Conservation (phyloP, 2,329 filamentous ascomycete genomes). For the Paramyrothecium roridum region DNA sequence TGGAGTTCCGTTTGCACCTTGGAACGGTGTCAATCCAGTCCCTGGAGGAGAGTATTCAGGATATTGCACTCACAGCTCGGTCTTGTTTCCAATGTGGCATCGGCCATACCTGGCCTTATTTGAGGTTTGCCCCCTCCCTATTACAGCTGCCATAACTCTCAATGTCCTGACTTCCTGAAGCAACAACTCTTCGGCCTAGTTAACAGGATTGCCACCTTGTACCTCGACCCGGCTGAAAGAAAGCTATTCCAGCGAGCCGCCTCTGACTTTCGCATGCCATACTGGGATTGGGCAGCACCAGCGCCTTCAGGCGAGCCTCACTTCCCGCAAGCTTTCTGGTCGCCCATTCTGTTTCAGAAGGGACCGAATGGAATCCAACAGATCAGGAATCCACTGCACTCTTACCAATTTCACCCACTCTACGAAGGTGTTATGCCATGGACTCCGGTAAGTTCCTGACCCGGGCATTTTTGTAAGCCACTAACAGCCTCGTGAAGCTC, state of each 20-base stretch:
- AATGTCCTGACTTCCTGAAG: conserved; percentile 22
- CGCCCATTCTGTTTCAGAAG: conserved; percentile 47
- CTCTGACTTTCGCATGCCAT: conserved; percentile 50
- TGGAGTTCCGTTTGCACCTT: conserved; percentile 63
- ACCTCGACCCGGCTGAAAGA: conserved; percentile 41
- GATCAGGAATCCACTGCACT: conserved; percentile 61
- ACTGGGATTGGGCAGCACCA: conserved; percentile 56
- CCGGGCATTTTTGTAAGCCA: background rate
- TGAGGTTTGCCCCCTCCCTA: conserved; percentile 36
- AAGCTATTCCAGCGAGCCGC: conserved; percentile 50
- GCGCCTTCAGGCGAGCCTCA: conserved; percentile 46
- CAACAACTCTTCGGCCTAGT: conserved; percentile 33
- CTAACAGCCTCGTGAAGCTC: conserved; percentile 38
- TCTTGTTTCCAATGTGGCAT: conserved; percentile 80
- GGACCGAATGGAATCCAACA: conserved; percentile 53
- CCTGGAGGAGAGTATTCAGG: conserved; percentile 56
- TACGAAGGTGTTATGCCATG: conserved; percentile 56
- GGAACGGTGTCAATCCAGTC: conserved; percentile 48
- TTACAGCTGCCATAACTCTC: background rate
- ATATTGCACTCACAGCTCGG: conserved; percentile 75
- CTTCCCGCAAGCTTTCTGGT: conserved; percentile 41
- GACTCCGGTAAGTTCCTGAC: conserved; percentile 48
- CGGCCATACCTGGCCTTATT: conserved; percentile 69
- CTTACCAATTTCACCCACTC: conserved; percentile 58
- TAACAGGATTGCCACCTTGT: conserved; percentile 43